These are phyloP conservation scores for Infundibulicybe gibba DNA, from an alignment of 768 basidiomycete genomes.

Conservation along the genomic window DNA sequence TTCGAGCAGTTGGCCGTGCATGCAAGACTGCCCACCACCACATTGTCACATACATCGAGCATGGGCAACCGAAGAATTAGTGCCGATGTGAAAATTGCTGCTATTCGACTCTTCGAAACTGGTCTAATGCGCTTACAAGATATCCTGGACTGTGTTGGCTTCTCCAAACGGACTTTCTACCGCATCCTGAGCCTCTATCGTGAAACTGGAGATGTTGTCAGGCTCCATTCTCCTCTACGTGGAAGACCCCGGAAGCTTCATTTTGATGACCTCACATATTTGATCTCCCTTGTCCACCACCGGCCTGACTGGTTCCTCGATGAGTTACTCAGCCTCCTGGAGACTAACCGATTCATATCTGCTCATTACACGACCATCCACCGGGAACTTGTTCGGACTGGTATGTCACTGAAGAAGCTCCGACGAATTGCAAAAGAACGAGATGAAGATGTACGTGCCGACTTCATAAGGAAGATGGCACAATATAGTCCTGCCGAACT, in stretches of 20 bases:
- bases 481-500: constrained; percentile 26
- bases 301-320: constrained; percentile 29
- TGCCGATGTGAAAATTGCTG: constrained; percentile 22
- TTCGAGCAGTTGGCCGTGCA: no score
- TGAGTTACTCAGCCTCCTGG: constrained; percentile 20
- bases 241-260: constrained; percentile 8
- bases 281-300: constrained; percentile 12
- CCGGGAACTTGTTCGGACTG: constrained; percentile 19
- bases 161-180: constrained; percentile 18
- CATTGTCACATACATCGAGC: no score
- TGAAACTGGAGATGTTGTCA: constrained; percentile 22
- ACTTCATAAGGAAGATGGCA: constrained; percentile 20
- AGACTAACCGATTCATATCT: constrained; percentile 25
- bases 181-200: constrained; percentile 18
- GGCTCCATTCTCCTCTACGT: neutral
- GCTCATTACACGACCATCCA: constrained; percentile 28
- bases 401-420: constrained; percentile 23
- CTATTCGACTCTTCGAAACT: constrained; percentile 16
- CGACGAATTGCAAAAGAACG: constrained; percentile 25
- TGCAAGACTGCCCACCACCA: no score
- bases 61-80: constrained; percentile 18
- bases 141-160: constrained; percentile 17
- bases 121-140: constrained; percentile 12
- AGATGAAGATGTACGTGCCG: constrained; percentile 17
- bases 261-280: constrained; percentile 17